Percentiles rank a stretch among this genome's conserved stretches.
Conservation (phyloP, 345 rosid species). For the Salix udensis region DNA sequence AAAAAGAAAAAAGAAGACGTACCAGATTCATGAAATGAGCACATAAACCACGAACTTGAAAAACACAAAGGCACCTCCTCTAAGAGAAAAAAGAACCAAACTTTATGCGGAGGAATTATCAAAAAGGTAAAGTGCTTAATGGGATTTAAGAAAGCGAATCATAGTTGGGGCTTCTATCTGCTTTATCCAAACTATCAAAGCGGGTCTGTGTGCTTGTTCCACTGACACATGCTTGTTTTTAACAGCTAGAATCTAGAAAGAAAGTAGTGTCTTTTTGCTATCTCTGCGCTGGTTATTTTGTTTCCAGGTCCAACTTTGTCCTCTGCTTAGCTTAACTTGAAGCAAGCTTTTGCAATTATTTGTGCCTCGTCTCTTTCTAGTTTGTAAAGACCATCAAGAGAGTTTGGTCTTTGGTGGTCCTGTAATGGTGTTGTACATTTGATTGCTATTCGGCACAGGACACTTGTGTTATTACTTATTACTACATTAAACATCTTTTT, state of each 20-base stretch:
- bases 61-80: neutral
- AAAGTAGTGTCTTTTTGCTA: neutral
- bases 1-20: neutral
- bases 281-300: neutral
- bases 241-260: neutral
- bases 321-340: neutral
- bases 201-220: neutral
- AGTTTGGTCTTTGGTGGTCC: too few species aligned
- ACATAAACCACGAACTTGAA: neutral
- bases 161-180: neutral
- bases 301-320: neutral
- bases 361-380: neutral
- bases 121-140: neutral
- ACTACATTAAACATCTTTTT: too few species aligned
- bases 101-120: neutral
- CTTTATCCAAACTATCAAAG: neutral
- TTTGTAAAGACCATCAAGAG: too few species aligned
- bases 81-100: neutral
- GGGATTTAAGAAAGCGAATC: neutral
- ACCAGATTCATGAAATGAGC: conserved; percentile 2
- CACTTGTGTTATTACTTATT: too few species aligned
- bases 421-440: too few species aligned
- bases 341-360: neutral
- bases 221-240: neutral
- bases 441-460: too few species aligned